Evolutionary conservation across 1,139 yeast species (phyloP).

Genomic region (Casaregolazyma lundiana): DNA sequence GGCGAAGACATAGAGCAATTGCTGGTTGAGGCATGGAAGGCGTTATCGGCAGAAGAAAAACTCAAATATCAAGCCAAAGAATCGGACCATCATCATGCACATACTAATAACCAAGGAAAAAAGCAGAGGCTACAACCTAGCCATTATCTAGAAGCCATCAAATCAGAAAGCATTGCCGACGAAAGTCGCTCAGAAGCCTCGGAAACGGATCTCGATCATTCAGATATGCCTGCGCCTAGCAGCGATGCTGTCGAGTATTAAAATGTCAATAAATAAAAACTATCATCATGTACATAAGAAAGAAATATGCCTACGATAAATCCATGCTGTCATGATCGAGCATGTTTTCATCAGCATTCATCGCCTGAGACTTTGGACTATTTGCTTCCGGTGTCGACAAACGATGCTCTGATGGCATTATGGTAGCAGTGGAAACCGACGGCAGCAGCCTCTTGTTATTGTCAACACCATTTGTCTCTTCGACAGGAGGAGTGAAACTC

Average conservation of each 20-base stretch:
- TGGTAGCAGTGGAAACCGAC: neutral
- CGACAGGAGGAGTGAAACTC: slow-evolving; percentile 31
- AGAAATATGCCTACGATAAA: neutral
- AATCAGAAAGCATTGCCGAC: slow-evolving; percentile 6
- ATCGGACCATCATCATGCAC: neutral
- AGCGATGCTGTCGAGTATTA: slow-evolving; percentile 5
- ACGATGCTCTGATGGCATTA: neutral
- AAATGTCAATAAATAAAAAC: neutral
- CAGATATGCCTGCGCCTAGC: slow-evolving; percentile 9
- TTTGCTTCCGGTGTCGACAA: slow-evolving; percentile 1
- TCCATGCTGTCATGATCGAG: neutral
- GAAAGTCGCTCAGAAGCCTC: slow-evolving; percentile 6
- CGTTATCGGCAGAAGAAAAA: slow-evolving; percentile 5
- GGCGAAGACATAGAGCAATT: slow-evolving; percentile 6
- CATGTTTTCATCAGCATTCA: neutral
- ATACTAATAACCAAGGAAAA: neutral
- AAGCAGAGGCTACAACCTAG: neutral
- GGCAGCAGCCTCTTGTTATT: neutral
- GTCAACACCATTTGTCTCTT: slow-evolving; percentile 9
- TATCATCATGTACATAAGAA: neutral
- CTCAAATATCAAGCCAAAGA: slow-evolving; percentile 1
- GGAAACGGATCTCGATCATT: slow-evolving; percentile 9
- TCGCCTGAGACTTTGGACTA: slow-evolving; percentile 5
- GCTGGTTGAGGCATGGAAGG: slow-evolving; percentile 6
- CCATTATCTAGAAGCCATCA: neutral